These are phyloP conservation scores for Tolypocladium sp. DNA, from an alignment of 2,329 filamentous ascomycete genomes.

Conservation along the genomic window DNA sequence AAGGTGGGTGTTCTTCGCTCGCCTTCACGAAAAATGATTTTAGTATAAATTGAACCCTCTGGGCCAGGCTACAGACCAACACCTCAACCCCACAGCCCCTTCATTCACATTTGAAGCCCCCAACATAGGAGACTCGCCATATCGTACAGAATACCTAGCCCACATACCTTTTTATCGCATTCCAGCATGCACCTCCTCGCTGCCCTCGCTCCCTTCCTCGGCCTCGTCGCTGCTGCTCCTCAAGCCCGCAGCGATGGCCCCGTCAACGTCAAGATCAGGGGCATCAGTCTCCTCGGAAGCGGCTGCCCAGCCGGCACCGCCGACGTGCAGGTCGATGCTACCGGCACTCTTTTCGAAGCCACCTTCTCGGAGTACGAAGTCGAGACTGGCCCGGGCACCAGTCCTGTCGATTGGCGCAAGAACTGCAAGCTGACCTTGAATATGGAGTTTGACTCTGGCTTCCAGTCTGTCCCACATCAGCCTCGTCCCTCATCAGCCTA, in stretches of 20 bases:
- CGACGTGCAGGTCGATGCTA: constrained; percentile 14
- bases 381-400: constrained; percentile 12
- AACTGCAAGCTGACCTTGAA: constrained; percentile 18
- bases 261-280: constrained; percentile 8
- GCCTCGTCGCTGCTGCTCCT: constrained; percentile 3
- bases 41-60: neutral
- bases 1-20: fast-evolving
- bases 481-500: neutral
- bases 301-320: constrained; percentile 14
- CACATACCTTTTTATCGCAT: neutral
- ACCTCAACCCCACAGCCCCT: no score
- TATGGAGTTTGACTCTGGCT: constrained; percentile 13
- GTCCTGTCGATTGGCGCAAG: constrained; percentile 13
- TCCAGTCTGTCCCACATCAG: constrained; percentile 9
- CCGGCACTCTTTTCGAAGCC: constrained; percentile 14
- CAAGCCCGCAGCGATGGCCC: neutral
- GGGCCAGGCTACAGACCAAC: no score
- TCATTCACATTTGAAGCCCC: neutral
- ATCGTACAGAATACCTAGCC: neutral
- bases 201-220: neutral
- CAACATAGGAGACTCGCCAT: fast-evolving
- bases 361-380: constrained; percentile 15
- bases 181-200: constrained; percentile 3
- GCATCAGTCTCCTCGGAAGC: constrained; percentile 12
- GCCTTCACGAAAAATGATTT: neutral